Evolutionary conservation across 345 rosid species (phyloP), one percentile per base, ranked within the genome.

Genomic region (Bruguiera parviflora): DNA sequence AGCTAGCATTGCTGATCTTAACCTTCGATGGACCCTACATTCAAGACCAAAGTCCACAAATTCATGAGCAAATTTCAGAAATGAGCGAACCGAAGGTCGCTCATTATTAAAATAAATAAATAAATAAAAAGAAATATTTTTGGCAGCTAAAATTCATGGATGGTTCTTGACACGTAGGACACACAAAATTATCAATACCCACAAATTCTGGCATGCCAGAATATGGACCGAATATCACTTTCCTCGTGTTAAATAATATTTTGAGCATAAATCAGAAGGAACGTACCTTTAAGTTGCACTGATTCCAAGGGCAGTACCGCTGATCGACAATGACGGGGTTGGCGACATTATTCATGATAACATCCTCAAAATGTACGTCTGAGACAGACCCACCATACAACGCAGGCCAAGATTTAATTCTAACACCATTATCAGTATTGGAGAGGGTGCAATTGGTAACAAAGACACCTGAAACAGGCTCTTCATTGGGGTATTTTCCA

Each of bases 321-420:
- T 87, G 89, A 68, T 89, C 87, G 25, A 89, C 61, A 56, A 82
- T 55, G 70, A 89, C 21, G 1, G 95, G 95, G 46, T 64, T 76
- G 71, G 61, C 66, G 25, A 82, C 95, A 61, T 80, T 82, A 3
- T 76, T 58, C 92, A 87, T 80, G 31, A 71, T 70, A 29, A 89
- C 78, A 61, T 81, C 85, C n/a, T 84, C 86, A 53, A 85, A 89
- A 58, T 69, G 70, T 69, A 80, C 20, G 47, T 72, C 59, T 1
- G 86, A 66, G 18, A 64, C 92, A 0, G 53, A 10, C 5, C 88
- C 81, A 0, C 61, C 58, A 0, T 74, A 74, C 20, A 75, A 73
- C 32, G 72, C 79, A 0, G 95, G 87, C 88, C 85, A 87, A 22
- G 92, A 74, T 71, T 89, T 87, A 61, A 87, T 71, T 37, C 95